A percentile compares a stretch with the other conserved stretches of the same genome.
Evolutionary conservation across 768 basidiomycete species (phyloP).

Genomic region (Phylloporus sp.): DNA sequence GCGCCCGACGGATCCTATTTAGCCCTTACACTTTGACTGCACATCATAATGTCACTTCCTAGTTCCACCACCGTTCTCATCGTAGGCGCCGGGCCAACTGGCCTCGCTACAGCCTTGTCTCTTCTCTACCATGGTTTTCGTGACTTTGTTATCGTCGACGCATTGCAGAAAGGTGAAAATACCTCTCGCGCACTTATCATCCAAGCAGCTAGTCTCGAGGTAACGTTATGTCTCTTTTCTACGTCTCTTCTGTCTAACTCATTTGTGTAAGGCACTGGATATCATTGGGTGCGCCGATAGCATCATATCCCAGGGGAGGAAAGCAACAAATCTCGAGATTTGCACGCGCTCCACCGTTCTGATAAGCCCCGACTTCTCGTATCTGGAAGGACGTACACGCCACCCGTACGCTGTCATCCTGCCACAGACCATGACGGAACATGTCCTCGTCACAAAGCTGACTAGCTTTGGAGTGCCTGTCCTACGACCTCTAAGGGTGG

Average conservation of each 20-base stretch:
- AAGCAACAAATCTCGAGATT: constrained; percentile 22
- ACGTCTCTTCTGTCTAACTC: constrained; percentile 23
- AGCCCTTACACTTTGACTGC: not conserved
- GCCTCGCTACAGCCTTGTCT: constrained; percentile 46
- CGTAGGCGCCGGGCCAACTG: constrained; percentile 50
- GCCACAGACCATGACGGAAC: constrained; percentile 47
- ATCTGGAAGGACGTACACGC: constrained; percentile 39
- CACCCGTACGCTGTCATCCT: constrained; percentile 42
- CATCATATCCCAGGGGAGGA: constrained; percentile 39
- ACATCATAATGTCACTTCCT: constrained; percentile 28
- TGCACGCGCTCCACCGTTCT: constrained; percentile 31
- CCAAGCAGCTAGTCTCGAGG: constrained; percentile 55
- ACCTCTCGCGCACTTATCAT: constrained; percentile 46
- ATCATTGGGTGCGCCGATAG: constrained; percentile 39
- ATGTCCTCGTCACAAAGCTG: constrained; percentile 35
- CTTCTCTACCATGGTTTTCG: constrained; percentile 39
- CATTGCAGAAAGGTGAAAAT: constrained; percentile 30
- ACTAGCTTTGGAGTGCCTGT: constrained; percentile 32
- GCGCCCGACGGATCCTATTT: not conserved
- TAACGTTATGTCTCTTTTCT: constrained; percentile 12
- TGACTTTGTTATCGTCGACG: constrained; percentile 46
- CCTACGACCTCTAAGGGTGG: constrained; percentile 37
- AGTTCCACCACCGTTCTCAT: constrained; percentile 41
- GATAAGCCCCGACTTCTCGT: constrained; percentile 29
- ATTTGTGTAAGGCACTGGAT: constrained; percentile 41